Evolutionary conservation across 768 basidiomycete genomes (phyloP), one percentile per base, ranked within the genome.

Genomic region (Serendipita vermifera): DNA sequence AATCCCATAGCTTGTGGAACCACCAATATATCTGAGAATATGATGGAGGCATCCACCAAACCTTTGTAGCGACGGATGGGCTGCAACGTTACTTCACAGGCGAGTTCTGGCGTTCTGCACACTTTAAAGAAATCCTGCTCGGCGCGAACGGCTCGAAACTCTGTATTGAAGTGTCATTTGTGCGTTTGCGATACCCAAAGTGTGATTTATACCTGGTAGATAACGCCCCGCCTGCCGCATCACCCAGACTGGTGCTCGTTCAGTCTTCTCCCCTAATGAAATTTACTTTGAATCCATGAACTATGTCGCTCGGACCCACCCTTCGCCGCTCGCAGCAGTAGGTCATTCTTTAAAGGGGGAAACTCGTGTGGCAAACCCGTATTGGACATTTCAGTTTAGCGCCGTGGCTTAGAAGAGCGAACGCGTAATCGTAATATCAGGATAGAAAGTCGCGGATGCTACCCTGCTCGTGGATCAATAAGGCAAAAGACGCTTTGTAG

Each of bases 11-110:
- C 96, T 66, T 98, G 93, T 0, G 96, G 96, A 57, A 99, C 75
- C 67, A 99, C 93, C 60, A 99, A 84, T 71, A 98, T 99, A 67
- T 98, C 96, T 63, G 83, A 87, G 75, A 99, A 99, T 69, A 98
- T 97, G 72, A 98, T 98, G 56, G 91, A 79, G 7, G 94, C 94
- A 69, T 98, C 96, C 63, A 99, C 69, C 33, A 93, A 77, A 40
- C 83, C 88, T 1, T 79, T 67, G 70, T 87, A 98, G 40, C 91
- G 82, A 51, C 83, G 79, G 64, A 98, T 89, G 53, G 96, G 96
- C 68, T 98, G 96, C 17, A 97, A 69, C 13, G 96, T 98, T 64
- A 99, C 74, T 65, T 90, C 81, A 36, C 77, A 83, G 20, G 94
- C 93, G 55, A 98, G 79, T 9, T 74, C 75, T n/a, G 96, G 94